These are phyloP conservation scores for Chaetothyriales sp. DNA, from an alignment of 2,329 filamentous ascomycete genomes.

Conservation along the genomic window DNA sequence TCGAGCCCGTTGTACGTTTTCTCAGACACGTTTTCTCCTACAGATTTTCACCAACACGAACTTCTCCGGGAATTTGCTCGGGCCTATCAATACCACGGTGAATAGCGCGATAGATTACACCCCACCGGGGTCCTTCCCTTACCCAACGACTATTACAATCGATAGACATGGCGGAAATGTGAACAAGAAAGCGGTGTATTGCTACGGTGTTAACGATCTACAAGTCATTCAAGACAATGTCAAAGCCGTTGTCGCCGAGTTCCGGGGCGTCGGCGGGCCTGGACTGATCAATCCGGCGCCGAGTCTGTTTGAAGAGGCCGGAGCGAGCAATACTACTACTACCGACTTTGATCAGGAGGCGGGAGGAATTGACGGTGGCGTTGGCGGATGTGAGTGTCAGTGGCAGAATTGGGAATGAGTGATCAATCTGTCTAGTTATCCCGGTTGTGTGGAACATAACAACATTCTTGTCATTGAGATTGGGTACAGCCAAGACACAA, in stretches of 20 bases:
- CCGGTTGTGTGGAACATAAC: no score
- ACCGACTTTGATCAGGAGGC: constrained; percentile 19
- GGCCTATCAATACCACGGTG: constrained; percentile 17
- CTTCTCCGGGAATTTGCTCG: constrained; percentile 9
- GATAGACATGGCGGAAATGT: constrained; percentile 47
- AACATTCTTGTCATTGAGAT: no score
- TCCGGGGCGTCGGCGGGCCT: constrained; percentile 37
- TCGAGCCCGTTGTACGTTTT: constrained; percentile 42
- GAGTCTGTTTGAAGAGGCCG: constrained; percentile 28
- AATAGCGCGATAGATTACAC: constrained; percentile 33
- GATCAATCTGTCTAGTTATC: neutral
- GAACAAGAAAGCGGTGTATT: constrained; percentile 45
- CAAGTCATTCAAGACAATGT: constrained; percentile 32
- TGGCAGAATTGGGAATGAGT: constrained; percentile 40
- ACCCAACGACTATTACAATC: constrained; percentile 45
- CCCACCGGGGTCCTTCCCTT: constrained; percentile 46
- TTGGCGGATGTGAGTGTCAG: constrained; percentile 45
- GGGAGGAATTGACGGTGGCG: constrained; percentile 45
- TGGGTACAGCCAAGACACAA: no score
- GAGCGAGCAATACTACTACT: constrained; percentile 4
- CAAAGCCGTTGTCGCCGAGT: constrained; percentile 38
- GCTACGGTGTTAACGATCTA: constrained; percentile 41
- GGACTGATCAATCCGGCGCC: constrained; percentile 37
- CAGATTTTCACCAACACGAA: constrained; percentile 47
- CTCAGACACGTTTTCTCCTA: constrained; percentile 47